Percentiles rank a stretch among this genome's conserved stretches.
phyloP scores from a whole-genome alignment of 1,139 yeast genomes.

The Magnusiomyces sp. region DNA sequence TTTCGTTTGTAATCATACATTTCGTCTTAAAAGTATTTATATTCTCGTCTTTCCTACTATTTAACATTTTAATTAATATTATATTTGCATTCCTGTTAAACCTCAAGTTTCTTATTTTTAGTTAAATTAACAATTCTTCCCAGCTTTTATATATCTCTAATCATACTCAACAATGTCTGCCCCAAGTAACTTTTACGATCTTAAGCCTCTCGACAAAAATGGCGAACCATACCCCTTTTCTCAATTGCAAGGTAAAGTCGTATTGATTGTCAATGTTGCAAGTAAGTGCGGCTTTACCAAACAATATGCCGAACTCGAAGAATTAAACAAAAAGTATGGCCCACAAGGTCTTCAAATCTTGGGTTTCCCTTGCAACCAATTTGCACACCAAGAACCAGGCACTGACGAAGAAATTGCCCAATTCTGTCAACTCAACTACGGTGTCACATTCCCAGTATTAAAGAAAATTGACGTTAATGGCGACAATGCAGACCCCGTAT shows the following conservation, averaged over 20 bases:
- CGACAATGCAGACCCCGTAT: conserved; percentile 68
- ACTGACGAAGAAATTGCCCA: conserved; percentile 52
- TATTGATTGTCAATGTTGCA: conserved; percentile 82
- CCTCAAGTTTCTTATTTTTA: background rate
- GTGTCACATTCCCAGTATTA: conserved; percentile 84
- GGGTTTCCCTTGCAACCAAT: conserved; percentile 93
- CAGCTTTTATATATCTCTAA: no score
- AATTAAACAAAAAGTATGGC: conserved; percentile 65
- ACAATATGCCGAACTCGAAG: conserved; percentile 81
- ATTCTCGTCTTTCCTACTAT: no score
- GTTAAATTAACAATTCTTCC: background rate
- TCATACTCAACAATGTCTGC: background rate
- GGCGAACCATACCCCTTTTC: conserved; percentile 61
- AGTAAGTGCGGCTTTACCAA: conserved; percentile 55
- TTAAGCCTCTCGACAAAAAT: conserved; percentile 47
- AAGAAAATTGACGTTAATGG: conserved; percentile 89
- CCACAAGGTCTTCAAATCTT: conserved; percentile 68
- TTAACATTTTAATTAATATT: background rate
- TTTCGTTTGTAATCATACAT: no score
- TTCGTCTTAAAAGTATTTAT: no score
- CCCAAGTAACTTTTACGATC: conserved; percentile 42
- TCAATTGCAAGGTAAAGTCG: conserved; percentile 80
- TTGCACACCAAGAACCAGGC: conserved; percentile 84
- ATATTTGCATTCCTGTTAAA: background rate
- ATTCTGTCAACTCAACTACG: conserved; percentile 60